Conservation (phyloP, 495 filamentous ascomycete species). For the Penicillium cosmopolitanum region DNA sequence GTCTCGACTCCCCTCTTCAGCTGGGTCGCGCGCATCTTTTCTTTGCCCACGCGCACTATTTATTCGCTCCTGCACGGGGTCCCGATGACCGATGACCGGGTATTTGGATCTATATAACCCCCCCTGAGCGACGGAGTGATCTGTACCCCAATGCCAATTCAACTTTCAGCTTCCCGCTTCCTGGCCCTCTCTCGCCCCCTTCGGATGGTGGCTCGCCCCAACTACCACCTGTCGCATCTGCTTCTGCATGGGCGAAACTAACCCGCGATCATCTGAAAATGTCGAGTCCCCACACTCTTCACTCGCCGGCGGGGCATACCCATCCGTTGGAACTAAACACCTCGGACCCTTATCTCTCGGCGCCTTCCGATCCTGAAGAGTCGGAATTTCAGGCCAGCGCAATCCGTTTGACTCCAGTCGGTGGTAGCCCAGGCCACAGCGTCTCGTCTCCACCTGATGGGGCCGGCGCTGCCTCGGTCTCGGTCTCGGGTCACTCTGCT, state of each 20-base stretch:
- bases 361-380: slow-evolving; percentile 45
- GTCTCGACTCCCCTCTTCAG: neutral
- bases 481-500: slow-evolving; percentile 12
- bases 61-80: neutral
- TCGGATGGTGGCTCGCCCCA: slow-evolving; percentile 20
- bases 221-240: slow-evolving; percentile 4
- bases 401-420: slow-evolving; percentile 39
- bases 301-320: slow-evolving; percentile 22
- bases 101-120: slow-evolving; percentile 20
- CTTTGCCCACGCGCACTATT: neutral
- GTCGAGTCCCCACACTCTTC: slow-evolving; percentile 30
- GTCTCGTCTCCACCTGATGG: slow-evolving; percentile 22
- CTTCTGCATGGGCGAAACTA: slow-evolving; percentile 18
- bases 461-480: neutral
- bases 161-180: slow-evolving; percentile 11
- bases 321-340: slow-evolving; percentile 25
- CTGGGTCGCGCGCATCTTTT: neutral
- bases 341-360: slow-evolving; percentile 45
- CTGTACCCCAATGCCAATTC: slow-evolving; percentile 16
- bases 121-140: slow-evolving; percentile 11
- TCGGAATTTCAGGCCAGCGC: slow-evolving; percentile 39
- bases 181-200: slow-evolving; percentile 25
- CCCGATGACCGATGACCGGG: slow-evolving; percentile 15
- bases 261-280: slow-evolving; percentile 18
- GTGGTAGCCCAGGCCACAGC: slow-evolving; percentile 24